Base-by-base conservation (phyloP, 139 green algal species). In the Diplosphaera chodatii region DNA sequence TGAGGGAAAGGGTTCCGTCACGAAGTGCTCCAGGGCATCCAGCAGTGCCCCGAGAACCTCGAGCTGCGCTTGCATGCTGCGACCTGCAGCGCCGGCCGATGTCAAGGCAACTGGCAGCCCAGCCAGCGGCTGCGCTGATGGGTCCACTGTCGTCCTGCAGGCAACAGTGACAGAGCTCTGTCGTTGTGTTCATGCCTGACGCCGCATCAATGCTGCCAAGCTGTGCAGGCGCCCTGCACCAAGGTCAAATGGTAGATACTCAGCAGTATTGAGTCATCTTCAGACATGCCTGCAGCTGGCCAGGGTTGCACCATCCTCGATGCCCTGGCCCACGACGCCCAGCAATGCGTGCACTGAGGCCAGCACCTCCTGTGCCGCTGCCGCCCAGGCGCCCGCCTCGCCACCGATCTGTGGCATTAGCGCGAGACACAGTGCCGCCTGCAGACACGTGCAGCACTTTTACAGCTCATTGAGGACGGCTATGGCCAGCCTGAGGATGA, bases 381-480 rank as follows among this genome's bases (percentile, higher is more conserved):
- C 69, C 22, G 75, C 81, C 81, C 81, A 86, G 8, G 21, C 40
- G 27, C 37, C 63, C 29, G 63, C 79, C 55, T 86, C 75, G 2
- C 78, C 81, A 28, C 48, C 10, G 23, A 70, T 63, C 28, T 33
- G n/a, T 21, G 27, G 59, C 59, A 65, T 4, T 6, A 18, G 59
- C n/a, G 28, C 59, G 25, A 65, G 28, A 21, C 59, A 32, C 23
- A 33, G 59, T n/a, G n/a, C 59, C 15, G 59, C 59, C 59, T 65
- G 59, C 59, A 15, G 59, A 22, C 4, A 65, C n/a, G 59, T n/a
- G 32, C 10, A 63, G 4, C 22, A 10, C 10, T 30, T 63, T n/a
- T 4, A n/a, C n/a, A n/a, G n/a, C n/a, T n/a, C n/a, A n/a, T n/a
- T n/a, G n/a, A n/a, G n/a, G n/a, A n/a, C n/a, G n/a, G n/a, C n/a